These are phyloP conservation scores for Meira miltonrushii DNA, from an alignment of 1,284 basidiomycete genomes.

Conservation along the genomic window DNA sequence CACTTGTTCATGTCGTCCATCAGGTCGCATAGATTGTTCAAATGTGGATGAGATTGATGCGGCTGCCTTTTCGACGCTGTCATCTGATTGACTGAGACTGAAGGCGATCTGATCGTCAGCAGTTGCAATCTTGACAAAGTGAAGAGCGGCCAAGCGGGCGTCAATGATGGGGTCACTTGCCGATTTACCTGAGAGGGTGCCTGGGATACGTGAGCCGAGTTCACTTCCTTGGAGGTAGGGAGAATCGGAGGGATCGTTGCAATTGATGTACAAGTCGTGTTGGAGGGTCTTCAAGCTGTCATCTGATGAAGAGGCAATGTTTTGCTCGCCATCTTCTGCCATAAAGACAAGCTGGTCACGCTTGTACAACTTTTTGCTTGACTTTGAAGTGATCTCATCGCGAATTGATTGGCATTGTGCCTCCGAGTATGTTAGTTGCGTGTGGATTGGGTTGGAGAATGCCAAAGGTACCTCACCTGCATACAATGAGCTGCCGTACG, in stretches of 20 bases:
- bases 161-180: constrained; percentile 23
- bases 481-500: constrained; percentile 37
- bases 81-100: constrained; percentile 16
- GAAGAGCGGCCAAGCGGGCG: constrained; percentile 31
- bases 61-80: constrained; percentile 1
- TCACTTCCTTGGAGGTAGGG: constrained; percentile 35
- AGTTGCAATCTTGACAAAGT: constrained; percentile 35
- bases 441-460: constrained; percentile 22
- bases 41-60: constrained; percentile 1
- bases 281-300: constrained; percentile 24
- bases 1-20: constrained; percentile 1
- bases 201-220: constrained; percentile 25
- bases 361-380: constrained; percentile 17
- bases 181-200: constrained; percentile 20
- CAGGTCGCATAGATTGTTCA: constrained; percentile 7
- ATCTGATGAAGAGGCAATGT: background rate
- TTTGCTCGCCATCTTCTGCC: background rate
- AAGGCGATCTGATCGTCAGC: constrained; percentile 28
- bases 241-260: constrained; percentile 29
- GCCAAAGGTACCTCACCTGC: constrained; percentile 27
- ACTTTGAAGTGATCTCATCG: constrained; percentile 10
- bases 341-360: constrained; percentile 31
- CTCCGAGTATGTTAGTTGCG: background rate
- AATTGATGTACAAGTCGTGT: constrained; percentile 34
- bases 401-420: constrained; percentile 3